These are phyloP conservation scores for Rhododendron ferrugineum DNA, from an alignment of 148 eudicot genomes.

Conservation along the genomic window DNA sequence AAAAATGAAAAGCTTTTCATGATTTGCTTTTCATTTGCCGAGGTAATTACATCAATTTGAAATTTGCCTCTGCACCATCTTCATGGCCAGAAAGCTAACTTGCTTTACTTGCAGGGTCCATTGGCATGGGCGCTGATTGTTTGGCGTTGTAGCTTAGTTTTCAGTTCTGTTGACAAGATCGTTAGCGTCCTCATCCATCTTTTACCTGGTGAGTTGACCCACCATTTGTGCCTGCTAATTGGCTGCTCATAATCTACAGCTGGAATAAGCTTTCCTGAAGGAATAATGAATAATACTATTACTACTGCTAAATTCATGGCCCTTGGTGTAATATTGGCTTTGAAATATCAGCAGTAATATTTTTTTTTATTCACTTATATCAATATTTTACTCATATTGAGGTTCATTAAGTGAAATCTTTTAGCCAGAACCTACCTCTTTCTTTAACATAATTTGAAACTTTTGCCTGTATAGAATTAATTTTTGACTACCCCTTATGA, in stretches of 20 bases:
- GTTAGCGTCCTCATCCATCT: conserved; percentile 97
- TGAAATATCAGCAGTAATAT: no score
- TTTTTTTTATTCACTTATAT: no score
- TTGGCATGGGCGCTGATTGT: conserved; percentile 96
- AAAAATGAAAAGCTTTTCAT: conserved; percentile 90
- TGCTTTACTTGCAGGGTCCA: conserved; percentile 61
- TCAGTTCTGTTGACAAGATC: conserved; percentile 84
- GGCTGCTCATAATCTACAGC: background rate
- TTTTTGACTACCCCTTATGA: background rate
- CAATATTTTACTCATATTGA: no score
- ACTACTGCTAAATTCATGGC: background rate
- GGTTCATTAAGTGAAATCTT: background rate
- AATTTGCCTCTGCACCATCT: background rate
- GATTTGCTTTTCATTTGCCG: conserved; percentile 97
- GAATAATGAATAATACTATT: no score
- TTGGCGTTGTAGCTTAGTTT: conserved; percentile 96
- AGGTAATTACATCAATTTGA: conserved; percentile 42
- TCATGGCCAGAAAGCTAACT: background rate
- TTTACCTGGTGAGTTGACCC: conserved; percentile 66
- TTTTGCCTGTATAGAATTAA: background rate
- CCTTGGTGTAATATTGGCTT: background rate
- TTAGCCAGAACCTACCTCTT: background rate
- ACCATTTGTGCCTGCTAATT: background rate
- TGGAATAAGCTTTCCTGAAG: no score
- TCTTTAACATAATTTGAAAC: background rate